Base-by-base conservation (phyloP, 768 basidiomycete species). In the Phlebiopsis flavidoalba region DNA sequence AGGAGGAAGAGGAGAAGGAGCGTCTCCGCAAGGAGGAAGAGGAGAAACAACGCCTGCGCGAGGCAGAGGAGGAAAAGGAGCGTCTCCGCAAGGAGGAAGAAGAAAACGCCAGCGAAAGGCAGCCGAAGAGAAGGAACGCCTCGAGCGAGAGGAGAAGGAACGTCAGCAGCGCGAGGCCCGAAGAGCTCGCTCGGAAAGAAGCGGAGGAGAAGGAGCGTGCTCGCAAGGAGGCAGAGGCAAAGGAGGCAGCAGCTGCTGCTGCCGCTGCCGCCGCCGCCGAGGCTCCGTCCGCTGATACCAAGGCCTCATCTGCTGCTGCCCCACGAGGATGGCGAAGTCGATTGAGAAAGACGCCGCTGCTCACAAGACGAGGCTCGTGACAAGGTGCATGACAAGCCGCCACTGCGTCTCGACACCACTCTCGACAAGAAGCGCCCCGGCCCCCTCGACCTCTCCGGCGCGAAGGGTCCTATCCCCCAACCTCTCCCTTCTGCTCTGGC, bases 401-500 rank as follows among this genome's bases (percentile, higher is more conserved):
- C 73, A 11, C 76, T 91, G 19, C 86, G 87, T 48, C 89, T 90
- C 71, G 86, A 85, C 71, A 88, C 89, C 0, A 73, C 80, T 21
- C 69, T 80, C 11, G 67, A 78, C 1, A 72, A 76, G 64, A 81
- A 77, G 46, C 84, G 89, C 31, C 91, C 91, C 24, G 89, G 84
- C 58, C 88, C 82, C 35, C 83, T 93, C 36, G 86, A 93, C 66
- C 83, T 93, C 46, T 78, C 83, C 10, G 75, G 72, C 12, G 75
- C 87, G 8, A 81, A 77, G 67, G 77, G 71, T 60, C 70, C 76
- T 46, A 69, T 68, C 37, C 68, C 81, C 21, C 72, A 77, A 7
- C 71, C 83, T 46, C 80, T 82, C 58, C 83, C 82, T 17, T 88
- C 86, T 53, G 85, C 88, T 0, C 77, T 98, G 47, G 84, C 86